Evolutionary conservation across 116 monocot genomes (phyloP).

Genomic region (Iris pallida): DNA sequence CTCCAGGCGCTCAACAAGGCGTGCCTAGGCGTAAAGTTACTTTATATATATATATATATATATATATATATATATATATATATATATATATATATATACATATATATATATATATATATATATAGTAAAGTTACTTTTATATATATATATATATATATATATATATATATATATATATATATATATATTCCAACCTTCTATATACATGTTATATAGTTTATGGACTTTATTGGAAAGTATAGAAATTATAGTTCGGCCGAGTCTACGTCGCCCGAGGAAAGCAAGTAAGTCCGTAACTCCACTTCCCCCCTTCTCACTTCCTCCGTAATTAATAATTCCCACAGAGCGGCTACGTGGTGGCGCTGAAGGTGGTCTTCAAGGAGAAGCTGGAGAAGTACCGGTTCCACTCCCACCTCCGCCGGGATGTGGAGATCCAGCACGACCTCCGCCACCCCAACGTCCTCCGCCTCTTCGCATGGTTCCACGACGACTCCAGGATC

Average conservation of each 20-base stretch:
- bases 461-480: constrained; percentile 80
- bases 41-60: too few relatives aligned
- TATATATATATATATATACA: too few relatives aligned
- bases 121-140: too few relatives aligned
- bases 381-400: constrained; percentile 86
- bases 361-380: constrained; percentile 76
- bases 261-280: constrained; percentile 76
- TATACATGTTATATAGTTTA: too few relatives aligned
- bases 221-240: too few relatives aligned
- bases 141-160: too few relatives aligned
- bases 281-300: constrained; percentile 19
- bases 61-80: too few relatives aligned
- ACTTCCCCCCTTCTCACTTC: neutral
- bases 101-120: too few relatives aligned
- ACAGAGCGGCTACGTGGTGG: constrained; percentile 76
- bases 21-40: too few relatives aligned
- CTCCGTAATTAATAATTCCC: neutral
- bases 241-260: constrained; percentile 86
- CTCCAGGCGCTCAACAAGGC: too few relatives aligned
- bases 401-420: constrained; percentile 52
- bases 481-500: constrained; percentile 68
- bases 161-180: too few relatives aligned
- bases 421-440: constrained; percentile 87
- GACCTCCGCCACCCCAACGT: constrained; percentile 73
- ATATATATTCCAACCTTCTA: too few relatives aligned